Conservation (phyloP, 2,329 filamentous ascomycete genomes). For the Pseudogymnoascus sp. region DNA sequence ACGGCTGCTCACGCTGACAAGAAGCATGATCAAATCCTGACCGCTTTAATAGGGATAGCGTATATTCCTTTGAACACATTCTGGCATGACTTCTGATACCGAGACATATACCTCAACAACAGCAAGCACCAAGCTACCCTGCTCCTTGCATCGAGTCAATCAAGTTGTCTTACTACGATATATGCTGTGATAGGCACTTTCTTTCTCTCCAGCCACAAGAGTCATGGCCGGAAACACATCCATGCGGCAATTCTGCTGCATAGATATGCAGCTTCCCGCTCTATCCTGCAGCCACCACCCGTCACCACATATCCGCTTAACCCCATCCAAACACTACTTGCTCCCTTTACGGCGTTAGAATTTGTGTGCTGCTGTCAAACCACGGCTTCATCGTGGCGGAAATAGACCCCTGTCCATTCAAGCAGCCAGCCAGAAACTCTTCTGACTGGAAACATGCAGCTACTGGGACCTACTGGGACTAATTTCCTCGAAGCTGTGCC, state of each 20-base stretch:
- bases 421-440: constrained; percentile 20
- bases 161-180: constrained; percentile 29
- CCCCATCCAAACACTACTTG: constrained; percentile 27
- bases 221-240: constrained; percentile 19
- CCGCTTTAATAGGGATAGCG: not conserved
- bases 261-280: constrained; percentile 38
- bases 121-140: constrained; percentile 6
- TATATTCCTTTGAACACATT: not conserved
- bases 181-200: constrained; percentile 32
- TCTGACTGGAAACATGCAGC: constrained; percentile 11
- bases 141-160: constrained; percentile 46
- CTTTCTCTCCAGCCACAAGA: constrained; percentile 40
- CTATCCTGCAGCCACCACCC: constrained; percentile 26
- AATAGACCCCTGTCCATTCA: constrained; percentile 20
- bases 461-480: constrained; percentile 9
- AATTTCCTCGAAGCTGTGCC: constrained; percentile 6
- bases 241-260: constrained; percentile 33
- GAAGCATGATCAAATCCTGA: not conserved
- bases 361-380: constrained; percentile 28
- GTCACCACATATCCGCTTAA: constrained; percentile 20
- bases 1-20: not conserved
- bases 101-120: not conserved
- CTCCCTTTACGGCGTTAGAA: constrained; percentile 25
- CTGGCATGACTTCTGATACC: not conserved
- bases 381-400: constrained; percentile 20